Base-by-base conservation (phyloP, 129 eudicot genomes). In the Flaveria brownii region DNA sequence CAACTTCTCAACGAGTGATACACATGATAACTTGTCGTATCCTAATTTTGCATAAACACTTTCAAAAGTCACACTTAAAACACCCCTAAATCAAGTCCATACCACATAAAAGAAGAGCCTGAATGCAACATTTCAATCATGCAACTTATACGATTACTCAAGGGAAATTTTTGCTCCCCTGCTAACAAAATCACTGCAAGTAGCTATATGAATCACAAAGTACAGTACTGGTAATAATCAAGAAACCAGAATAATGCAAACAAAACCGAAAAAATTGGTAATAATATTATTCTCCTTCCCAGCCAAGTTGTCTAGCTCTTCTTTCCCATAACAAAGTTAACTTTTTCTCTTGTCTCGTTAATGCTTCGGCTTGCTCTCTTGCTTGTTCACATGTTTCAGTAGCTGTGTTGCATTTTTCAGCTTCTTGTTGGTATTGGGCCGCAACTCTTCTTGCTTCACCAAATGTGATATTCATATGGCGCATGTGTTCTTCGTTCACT, bases 361-460 rank as follows among this genome's bases (percentile, higher is more conserved):
- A 77, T 8, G 88, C 90, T 71, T 78, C 87, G 14, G 90, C 86
- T 63, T 84, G 88, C 68, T 92, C 96, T 77, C 96, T 87, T 11
- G 96, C 90, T 9, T 76, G 85, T 72, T 90, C 96, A 50, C 95
- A 89, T 33, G 90, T 93, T 85, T 90, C 92, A 0, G 90, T 90
- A 54, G 96, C 95, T 6, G 92, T 82, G 68, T 82, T 86, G 84
- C 98, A 93, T 80, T 93, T 90, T 70, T 90, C 97, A 3, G 97
- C 96, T 83, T 92, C 97, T 72, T 77, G 80, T 66, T 89, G 93
- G 86, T 92, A 92, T 60, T 81, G 91, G 9, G 90, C 68, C 68
- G 93, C 96, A 18, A 86, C 68, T 69, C 96, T 74, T 83, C 87
- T 92, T 22, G 96, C 96, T 76, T 92, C 97, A 23, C 86, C 89